A percentile compares a stretch with the other conserved stretches of the same genome.
Evolutionary conservation across 75 land plant genomes (phyloP).

Genomic region (Picea sitchensis): DNA sequence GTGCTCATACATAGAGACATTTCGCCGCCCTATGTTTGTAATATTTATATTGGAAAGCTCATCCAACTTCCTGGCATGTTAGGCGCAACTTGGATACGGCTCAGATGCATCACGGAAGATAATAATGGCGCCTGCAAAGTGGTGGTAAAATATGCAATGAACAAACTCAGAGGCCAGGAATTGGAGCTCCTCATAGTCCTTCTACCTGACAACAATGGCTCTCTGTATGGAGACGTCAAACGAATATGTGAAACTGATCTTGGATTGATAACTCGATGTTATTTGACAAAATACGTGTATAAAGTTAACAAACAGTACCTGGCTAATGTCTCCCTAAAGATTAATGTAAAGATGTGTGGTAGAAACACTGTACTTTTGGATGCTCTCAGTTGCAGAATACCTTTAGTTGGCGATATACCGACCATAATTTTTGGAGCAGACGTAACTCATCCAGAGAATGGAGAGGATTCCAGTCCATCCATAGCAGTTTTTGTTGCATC

Average conservation of each 20-base stretch:
- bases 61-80: no score
- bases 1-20: no score
- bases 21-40: no score
- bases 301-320: no score
- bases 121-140: no score
- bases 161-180: constrained; percentile 39
- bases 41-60: no score
- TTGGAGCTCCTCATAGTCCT: constrained; percentile 73
- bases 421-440: constrained; percentile 95
- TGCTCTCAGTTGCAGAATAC: constrained; percentile 64
- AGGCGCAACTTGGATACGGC: no score
- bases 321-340: no score
- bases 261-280: constrained; percentile 86
- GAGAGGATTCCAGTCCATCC: constrained; percentile 86
- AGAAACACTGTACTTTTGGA: constrained; percentile 85
- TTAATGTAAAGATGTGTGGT: constrained; percentile 60
- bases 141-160: no score
- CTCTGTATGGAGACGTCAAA: no score
- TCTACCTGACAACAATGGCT: not conserved
- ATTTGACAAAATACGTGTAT: not conserved
- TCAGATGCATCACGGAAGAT: no score
- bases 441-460: constrained; percentile 91
- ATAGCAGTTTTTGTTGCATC: constrained; percentile 20
- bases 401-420: constrained; percentile 79
- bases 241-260: constrained; percentile 61